A percentile compares a stretch with the other conserved stretches of the same genome.
Evolutionary conservation across 2,329 filamentous ascomycete species (phyloP).

Genomic region (Phyllosticta citribraziliensis): DNA sequence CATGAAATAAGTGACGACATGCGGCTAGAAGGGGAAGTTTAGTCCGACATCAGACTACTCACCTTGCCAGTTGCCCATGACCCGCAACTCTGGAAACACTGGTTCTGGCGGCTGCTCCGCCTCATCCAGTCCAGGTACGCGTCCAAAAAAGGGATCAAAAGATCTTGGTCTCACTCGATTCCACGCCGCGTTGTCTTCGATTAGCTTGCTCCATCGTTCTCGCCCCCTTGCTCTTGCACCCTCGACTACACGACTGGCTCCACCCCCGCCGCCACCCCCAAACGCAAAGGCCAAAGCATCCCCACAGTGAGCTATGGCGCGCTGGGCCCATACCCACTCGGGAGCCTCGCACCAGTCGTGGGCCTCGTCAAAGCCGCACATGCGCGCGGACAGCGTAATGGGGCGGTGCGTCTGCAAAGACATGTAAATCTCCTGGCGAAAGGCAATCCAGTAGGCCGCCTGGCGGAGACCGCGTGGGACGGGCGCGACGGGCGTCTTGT

Average conservation of each 20-base stretch:
- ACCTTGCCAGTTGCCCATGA: constrained; percentile 26
- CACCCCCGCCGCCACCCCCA: not conserved
- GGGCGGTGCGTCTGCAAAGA: constrained; percentile 13
- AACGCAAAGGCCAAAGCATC: not conserved
- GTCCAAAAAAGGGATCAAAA: constrained; percentile 19
- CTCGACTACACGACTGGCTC: not conserved
- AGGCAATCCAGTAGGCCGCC: constrained; percentile 29
- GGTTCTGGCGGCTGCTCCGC: not conserved
- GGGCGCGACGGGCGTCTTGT: constrained; percentile 8
- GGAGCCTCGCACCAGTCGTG: not conserved
- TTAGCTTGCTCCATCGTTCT: constrained; percentile 20
- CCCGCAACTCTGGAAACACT: constrained; percentile 24
- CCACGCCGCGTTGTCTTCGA: constrained; percentile 27
- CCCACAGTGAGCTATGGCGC: constrained; percentile 6
- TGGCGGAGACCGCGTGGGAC: constrained; percentile 17
- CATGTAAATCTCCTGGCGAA: constrained; percentile 29
- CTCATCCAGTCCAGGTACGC: not conserved
- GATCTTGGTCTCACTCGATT: constrained; percentile 21
- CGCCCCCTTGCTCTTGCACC: not conserved
- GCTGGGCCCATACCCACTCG: constrained; percentile 6
- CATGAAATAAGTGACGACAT: too few species aligned
- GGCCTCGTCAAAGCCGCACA: not conserved
- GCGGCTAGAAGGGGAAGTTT: too few species aligned
- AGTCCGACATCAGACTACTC: not conserved
- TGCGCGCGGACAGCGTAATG: not conserved